These are phyloP conservation scores for Pseudopyrenochaeta lycopersici DNA, from an alignment of 2,329 filamentous ascomycete species.

Conservation along the genomic window DNA sequence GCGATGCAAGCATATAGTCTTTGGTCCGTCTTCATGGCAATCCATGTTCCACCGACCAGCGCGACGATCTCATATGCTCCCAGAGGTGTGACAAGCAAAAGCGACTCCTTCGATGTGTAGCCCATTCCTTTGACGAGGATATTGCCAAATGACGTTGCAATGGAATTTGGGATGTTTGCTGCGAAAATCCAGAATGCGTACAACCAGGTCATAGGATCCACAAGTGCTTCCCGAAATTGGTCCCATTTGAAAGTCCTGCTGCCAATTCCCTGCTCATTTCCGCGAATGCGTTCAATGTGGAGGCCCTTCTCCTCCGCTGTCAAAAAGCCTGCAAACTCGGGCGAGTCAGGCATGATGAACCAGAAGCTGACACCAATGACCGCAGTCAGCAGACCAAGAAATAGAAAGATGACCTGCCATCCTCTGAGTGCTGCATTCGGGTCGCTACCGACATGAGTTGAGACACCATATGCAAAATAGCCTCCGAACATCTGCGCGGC, in stretches of 20 bases:
- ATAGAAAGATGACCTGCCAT: conserved; percentile 73
- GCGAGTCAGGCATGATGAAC: conserved; percentile 7
- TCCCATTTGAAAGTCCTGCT: conserved; percentile 57
- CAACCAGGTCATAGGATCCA: conserved; percentile 52
- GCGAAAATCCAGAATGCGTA: conserved; percentile 45
- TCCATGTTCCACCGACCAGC: conserved; percentile 32
- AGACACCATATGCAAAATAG: neutral
- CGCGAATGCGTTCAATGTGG: conserved; percentile 53
- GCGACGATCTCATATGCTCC: conserved; percentile 31
- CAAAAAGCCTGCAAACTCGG: conserved; percentile 7
- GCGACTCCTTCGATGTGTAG: conserved; percentile 45
- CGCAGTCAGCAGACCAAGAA: conserved; percentile 56
- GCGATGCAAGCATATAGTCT: conserved; percentile 28
- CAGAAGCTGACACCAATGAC: conserved; percentile 35
- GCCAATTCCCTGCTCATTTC: conserved; percentile 61
- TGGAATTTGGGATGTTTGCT: conserved; percentile 49
- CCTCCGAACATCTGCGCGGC: conserved; percentile 2
- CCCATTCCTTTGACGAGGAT: conserved; percentile 46
- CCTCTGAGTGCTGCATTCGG: conserved; percentile 61
- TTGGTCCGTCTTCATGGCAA: conserved; percentile 34
- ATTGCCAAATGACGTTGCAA: conserved; percentile 44
- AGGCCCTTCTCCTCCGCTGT: conserved; percentile 24
- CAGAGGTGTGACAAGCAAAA: conserved; percentile 38
- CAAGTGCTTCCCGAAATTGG: conserved; percentile 57
- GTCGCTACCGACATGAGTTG: conserved; percentile 52